phyloP scores from a whole-genome alignment of 257 asterid genomes.

The Dorcoceras hygrometricum region DNA sequence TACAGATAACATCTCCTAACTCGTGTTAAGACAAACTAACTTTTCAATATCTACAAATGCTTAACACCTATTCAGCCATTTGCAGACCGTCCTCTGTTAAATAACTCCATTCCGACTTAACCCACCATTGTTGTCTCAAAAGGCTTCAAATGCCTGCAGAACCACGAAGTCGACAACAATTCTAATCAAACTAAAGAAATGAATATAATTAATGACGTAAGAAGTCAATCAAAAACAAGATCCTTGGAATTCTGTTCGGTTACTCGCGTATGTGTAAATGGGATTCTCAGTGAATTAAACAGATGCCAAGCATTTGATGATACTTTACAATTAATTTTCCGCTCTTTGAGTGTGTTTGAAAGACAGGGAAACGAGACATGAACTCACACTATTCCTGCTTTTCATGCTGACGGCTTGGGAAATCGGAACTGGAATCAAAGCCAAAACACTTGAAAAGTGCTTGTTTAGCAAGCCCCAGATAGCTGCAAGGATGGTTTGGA shows the following conservation, averaged over 20 bases:
- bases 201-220: not conserved
- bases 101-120: not conserved
- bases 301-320: not conserved
- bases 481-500: constrained; percentile 62
- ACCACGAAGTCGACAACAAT: not conserved
- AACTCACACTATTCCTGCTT: constrained; percentile 42
- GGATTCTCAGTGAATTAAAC: not conserved
- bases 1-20: not conserved
- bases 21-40: not conserved
- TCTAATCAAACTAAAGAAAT: not conserved
- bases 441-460: constrained; percentile 69
- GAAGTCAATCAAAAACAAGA: not conserved
- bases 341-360: not conserved
- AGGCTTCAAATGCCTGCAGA: not conserved
- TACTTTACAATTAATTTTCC: too few species aligned
- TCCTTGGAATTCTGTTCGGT: not conserved
- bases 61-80: not conserved
- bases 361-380: not conserved
- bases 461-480: constrained; percentile 40
- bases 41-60: not conserved
- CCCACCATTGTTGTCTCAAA: not conserved
- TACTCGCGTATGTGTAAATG: not conserved
- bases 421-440: constrained; percentile 39
- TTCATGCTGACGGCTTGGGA: constrained; percentile 28
- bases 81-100: not conserved